Evolutionary conservation across 768 basidiomycete species (phyloP).

Genomic region (Pulveroboletus sp.): DNA sequence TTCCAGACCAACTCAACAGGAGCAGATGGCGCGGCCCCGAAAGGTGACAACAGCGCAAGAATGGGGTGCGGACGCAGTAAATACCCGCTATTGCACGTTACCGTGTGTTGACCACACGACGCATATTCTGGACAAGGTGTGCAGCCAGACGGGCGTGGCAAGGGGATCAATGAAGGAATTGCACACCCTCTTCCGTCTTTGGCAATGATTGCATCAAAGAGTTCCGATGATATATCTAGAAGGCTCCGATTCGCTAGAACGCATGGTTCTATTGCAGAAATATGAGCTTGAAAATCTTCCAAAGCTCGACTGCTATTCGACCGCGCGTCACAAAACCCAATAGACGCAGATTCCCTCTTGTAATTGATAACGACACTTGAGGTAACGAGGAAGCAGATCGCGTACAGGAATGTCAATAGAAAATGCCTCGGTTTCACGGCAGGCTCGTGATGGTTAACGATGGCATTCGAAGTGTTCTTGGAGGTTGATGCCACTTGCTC

Average conservation of each 20-base stretch:
- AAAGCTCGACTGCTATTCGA: conserved; percentile 57
- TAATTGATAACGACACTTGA: conserved; percentile 43
- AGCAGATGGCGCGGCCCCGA: conserved; percentile 36
- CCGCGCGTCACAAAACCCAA: conserved; percentile 77
- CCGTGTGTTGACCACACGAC: conserved; percentile 51
- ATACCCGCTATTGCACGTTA: conserved; percentile 68
- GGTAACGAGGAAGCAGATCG: conserved; percentile 34
- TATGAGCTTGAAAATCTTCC: conserved; percentile 43
- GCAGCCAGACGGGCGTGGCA: conserved; percentile 61
- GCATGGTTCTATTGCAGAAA: conserved; percentile 53
- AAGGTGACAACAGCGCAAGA: conserved; percentile 43
- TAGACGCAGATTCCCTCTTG: conserved; percentile 63
- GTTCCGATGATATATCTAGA: conserved; percentile 34
- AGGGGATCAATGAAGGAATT: conserved; percentile 49
- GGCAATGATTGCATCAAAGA: conserved; percentile 24
- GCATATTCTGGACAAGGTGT: conserved; percentile 73
- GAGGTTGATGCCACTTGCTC: conserved; percentile 35
- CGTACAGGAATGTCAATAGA: conserved; percentile 43
- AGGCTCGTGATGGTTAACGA: conserved; percentile 13
- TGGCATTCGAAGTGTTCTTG: conserved; percentile 37
- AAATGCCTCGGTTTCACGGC: conserved; percentile 23
- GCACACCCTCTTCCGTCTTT: conserved; percentile 47
- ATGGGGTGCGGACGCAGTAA: conserved; percentile 62
- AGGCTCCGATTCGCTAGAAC: conserved; percentile 52
- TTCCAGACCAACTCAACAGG: conserved; percentile 45